Evolutionary conservation across 768 basidiomycete genomes (phyloP).

Genomic region (Tephrocybe rancida): DNA sequence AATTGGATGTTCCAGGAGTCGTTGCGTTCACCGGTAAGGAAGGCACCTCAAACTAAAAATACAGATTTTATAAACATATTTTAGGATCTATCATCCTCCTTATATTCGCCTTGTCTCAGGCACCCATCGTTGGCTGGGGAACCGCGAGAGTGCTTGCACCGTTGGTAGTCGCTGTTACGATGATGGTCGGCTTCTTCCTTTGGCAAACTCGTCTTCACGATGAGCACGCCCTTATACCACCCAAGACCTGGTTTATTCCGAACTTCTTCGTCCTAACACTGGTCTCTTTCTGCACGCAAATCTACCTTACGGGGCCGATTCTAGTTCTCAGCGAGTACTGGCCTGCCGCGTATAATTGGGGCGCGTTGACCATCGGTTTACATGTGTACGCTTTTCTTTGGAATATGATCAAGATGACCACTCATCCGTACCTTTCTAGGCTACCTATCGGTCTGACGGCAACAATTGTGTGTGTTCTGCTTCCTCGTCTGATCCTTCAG

Average conservation of each 20-base stretch:
- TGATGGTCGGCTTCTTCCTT: constrained; percentile 47
- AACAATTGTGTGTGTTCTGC: constrained; percentile 21
- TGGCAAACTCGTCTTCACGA: constrained; percentile 46
- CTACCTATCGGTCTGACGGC: constrained; percentile 39
- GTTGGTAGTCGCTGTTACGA: constrained; percentile 44
- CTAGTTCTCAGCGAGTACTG: constrained; percentile 45
- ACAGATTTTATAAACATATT: background rate
- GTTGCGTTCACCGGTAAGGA: constrained; percentile 34
- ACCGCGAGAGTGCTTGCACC: constrained; percentile 45
- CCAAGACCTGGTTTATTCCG: constrained; percentile 21
- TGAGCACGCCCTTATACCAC: constrained; percentile 17
- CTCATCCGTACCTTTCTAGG: constrained; percentile 22
- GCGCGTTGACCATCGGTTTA: constrained; percentile 32
- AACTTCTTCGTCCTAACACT: constrained; percentile 8
- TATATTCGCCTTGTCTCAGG: constrained; percentile 46
- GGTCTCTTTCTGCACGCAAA: constrained; percentile 3
- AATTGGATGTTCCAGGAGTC: constrained; percentile 41
- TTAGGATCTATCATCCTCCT: constrained; percentile 39
- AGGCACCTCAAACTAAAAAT: background rate
- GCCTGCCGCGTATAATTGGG: constrained; percentile 46
- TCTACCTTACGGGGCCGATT: constrained; percentile 15
- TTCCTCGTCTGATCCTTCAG: constrained; percentile 39
- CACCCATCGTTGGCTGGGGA: constrained; percentile 52
- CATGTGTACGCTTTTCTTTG: constrained; percentile 33
- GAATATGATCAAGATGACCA: constrained; percentile 2